Evolutionary conservation across 495 filamentous ascomycete species (phyloP).

Genomic region (Cercophora scortea): DNA sequence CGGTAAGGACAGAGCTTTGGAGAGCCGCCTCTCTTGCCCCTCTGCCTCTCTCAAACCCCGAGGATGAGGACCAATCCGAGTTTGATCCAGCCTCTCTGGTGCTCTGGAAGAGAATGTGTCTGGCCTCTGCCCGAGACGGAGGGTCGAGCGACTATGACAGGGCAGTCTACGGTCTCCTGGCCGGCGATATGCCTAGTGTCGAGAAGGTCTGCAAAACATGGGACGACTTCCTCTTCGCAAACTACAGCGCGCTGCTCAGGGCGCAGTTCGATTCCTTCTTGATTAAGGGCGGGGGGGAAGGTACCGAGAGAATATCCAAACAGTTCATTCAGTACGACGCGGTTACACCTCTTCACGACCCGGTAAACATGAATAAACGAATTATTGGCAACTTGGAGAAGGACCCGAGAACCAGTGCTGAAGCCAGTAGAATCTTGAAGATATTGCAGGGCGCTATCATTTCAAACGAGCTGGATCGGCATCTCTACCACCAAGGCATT

Average conservation of each 20-base stretch:
- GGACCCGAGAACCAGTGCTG: constrained; percentile 34
- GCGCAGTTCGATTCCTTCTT: constrained; percentile 59
- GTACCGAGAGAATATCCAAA: constrained; percentile 28
- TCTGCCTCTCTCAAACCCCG: constrained; percentile 36
- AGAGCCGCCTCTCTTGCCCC: constrained; percentile 63
- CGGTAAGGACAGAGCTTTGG: constrained; percentile 74
- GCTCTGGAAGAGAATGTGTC: constrained; percentile 79
- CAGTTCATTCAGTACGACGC: constrained; percentile 43
- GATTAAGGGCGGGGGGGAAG: constrained; percentile 34
- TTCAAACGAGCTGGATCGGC: constrained; percentile 46
- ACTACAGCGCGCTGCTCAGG: constrained; percentile 76
- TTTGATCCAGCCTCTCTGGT: constrained; percentile 44
- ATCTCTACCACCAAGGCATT: constrained; percentile 52
- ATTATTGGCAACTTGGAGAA: constrained; percentile 45
- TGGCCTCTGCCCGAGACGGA: constrained; percentile 58
- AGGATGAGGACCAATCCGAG: constrained; percentile 24
- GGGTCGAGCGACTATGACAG: constrained; percentile 70
- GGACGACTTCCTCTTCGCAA: constrained; percentile 87
- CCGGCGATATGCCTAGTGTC: constrained; percentile 71
- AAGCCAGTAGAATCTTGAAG: constrained; percentile 51
- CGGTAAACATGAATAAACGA: constrained; percentile 36
- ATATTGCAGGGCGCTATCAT: constrained; percentile 60
- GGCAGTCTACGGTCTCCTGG: constrained; percentile 82
- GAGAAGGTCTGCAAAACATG: constrained; percentile 68
- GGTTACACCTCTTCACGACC: constrained; percentile 46